Base-by-base conservation (phyloP, 805 yeast species). In the Clavispora carvajalis region DNA sequence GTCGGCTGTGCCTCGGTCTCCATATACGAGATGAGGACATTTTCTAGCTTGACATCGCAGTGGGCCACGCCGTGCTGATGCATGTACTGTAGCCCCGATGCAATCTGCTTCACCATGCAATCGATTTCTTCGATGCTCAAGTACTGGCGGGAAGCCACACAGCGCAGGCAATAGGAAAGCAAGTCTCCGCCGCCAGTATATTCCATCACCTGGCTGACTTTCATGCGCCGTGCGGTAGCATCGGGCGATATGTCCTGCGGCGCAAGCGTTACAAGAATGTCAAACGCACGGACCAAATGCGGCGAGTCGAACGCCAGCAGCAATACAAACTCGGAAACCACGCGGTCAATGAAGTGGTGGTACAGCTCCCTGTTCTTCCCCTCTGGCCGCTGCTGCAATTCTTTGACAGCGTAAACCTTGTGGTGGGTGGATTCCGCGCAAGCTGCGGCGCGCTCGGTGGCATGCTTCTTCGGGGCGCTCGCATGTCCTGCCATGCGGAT, bases 31-130 rank as follows among this genome's bases (percentile, higher is more conserved):
- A 90, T 65, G 28, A 90, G 59, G 21, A 90, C 68, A 59, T 90
- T 90, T 55, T 90, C 97, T 10, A 95, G 89, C 62, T 90, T 90
- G 45, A 90, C 68, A 57, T 90, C 97, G 55, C 96, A 85, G 60
- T 90, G 97, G 0, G 96, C 91, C 22, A 90, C 91, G 24, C 97
- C 97, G 62, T 83, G 89, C 8, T 80, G 75, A 61, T 90, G 97
- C 81, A 91, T 81, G 60, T 85, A 88, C 22, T 80, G 74, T 22
- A 90, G 74, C 1, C 95, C 97, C 48, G 81, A 78, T 47, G 90
- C 66, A 25, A 88, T 74, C 59, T 90, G 97, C 57, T 89, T 89
- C 68, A 88, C 77, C 55, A 85, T 85, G 61, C 97, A 90, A 61
- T 90, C 96, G 24, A 91, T 80, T 58, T 90, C 96, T 13, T 60